Conservation (phyloP, 805 yeast species). For the Myxozyma melibiosi region DNA sequence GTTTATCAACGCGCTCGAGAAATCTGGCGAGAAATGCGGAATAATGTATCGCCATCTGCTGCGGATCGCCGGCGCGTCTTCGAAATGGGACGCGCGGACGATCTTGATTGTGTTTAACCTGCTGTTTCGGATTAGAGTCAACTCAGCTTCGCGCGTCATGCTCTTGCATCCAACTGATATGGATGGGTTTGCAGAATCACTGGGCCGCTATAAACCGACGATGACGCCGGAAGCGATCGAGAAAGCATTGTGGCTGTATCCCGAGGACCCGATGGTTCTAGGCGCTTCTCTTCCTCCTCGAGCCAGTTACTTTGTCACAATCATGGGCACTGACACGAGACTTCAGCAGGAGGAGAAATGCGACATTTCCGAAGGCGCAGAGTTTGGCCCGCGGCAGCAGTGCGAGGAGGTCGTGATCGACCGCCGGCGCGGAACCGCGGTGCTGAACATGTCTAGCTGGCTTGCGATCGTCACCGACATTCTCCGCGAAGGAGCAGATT, state of each 20-base stretch:
- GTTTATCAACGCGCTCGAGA: slow-evolving; percentile 45
- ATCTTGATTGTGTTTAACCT: slow-evolving; percentile 53
- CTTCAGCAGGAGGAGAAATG: slow-evolving; percentile 30
- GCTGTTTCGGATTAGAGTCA: slow-evolving; percentile 57
- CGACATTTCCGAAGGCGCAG: slow-evolving; percentile 35
- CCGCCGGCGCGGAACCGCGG: slow-evolving; percentile 12
- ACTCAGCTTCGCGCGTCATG: slow-evolving; percentile 50
- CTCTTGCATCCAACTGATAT: slow-evolving; percentile 60
- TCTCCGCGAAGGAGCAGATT: slow-evolving; percentile 56
- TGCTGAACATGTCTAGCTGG: slow-evolving; percentile 46
- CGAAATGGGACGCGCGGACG: slow-evolving; percentile 33
- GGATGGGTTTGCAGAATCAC: slow-evolving; percentile 64
- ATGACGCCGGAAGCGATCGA: slow-evolving; percentile 37
- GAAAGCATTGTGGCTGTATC: slow-evolving; percentile 57
- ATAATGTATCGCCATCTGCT: slow-evolving; percentile 43
- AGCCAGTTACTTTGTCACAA: slow-evolving; percentile 42
- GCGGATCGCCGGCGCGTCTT: slow-evolving; percentile 30
- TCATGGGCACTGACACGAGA: slow-evolving; percentile 22
- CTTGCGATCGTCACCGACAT: slow-evolving; percentile 52
- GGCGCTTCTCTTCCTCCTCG: slow-evolving; percentile 49
- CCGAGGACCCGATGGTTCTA: slow-evolving; percentile 57
- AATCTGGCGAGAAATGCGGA: slow-evolving; percentile 44
- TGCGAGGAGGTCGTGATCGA: slow-evolving; percentile 18
- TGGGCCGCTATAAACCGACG: slow-evolving; percentile 52
- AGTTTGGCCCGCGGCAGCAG: slow-evolving; percentile 7